phyloP scores from a whole-genome alignment of 495 filamentous ascomycete genomes.

The Penicillium manginii region DNA sequence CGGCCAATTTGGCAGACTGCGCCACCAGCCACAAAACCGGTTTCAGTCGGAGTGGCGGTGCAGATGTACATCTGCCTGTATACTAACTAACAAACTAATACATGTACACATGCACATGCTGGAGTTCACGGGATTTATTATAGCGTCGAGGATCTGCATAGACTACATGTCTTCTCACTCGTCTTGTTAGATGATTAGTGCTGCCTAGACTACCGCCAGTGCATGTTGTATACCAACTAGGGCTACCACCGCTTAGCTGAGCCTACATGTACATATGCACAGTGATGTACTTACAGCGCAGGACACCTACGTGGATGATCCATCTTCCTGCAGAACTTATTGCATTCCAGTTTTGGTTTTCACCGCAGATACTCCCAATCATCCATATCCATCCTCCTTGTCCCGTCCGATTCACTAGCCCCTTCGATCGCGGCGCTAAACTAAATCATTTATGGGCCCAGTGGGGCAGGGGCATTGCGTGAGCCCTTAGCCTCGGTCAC shows the following conservation, averaged over 20 bases:
- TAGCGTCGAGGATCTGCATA: no score
- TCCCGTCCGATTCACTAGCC: conserved; percentile 5
- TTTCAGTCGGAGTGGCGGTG: conserved; percentile 28
- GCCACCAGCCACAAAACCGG: conserved; percentile 32
- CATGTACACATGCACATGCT: no score
- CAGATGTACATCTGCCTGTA: neutral
- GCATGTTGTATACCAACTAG: no score
- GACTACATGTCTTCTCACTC: no score
- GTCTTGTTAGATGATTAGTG: no score
- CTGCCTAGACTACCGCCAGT: no score
- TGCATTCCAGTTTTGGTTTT: neutral
- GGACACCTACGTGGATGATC: neutral
- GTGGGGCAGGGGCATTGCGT: neutral
- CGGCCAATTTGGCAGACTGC: neutral
- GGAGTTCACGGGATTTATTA: no score
- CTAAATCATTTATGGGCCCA: neutral
- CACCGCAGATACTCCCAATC: neutral
- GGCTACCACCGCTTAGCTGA: no score
- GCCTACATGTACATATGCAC: no score
- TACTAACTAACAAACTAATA: no score
- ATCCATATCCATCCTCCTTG: neutral
- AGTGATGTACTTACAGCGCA: no score
- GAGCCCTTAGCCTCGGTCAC: neutral
- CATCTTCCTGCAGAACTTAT: neutral
- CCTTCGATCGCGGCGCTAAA: conserved; percentile 1